Evolutionary conservation across 208 protist genomes (phyloP).

Genomic region (Acanthamoeba castellanii): DNA sequence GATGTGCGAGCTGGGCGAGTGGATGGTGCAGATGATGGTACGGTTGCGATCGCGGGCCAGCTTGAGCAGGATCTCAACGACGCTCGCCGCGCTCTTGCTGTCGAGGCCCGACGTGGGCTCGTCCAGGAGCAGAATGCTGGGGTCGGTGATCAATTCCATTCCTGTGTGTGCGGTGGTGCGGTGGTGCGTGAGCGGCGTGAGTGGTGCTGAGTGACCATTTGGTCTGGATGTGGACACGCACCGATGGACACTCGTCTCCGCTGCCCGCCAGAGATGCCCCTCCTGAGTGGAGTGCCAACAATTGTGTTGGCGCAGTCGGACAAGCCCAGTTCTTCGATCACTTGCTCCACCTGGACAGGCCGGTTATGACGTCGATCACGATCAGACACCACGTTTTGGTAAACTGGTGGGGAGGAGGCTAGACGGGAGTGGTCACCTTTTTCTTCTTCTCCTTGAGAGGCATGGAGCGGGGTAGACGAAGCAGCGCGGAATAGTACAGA

Average conservation of each 20-base stretch:
- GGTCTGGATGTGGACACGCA: background rate
- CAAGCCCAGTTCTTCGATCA: slow-evolving; percentile 77
- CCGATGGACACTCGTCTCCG: slow-evolving; percentile 83
- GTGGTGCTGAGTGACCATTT: background rate
- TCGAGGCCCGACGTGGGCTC: slow-evolving; percentile 62
- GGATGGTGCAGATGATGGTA: slow-evolving; percentile 64
- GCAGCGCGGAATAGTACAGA: slow-evolving; percentile 74
- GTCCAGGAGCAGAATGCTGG: slow-evolving; percentile 31
- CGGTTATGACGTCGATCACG: no score
- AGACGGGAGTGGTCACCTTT: background rate
- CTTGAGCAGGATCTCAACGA: slow-evolving; percentile 22
- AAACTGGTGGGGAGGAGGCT: background rate
- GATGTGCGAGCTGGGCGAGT: slow-evolving; percentile 49
- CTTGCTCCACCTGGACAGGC: slow-evolving; percentile 78
- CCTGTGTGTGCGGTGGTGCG: background rate
- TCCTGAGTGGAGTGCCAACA: slow-evolving; percentile 77
- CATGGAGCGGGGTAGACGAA: slow-evolving; percentile 74
- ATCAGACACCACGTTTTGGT: background rate
- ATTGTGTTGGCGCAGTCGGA: slow-evolving; percentile 42
- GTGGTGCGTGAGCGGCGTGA: background rate
- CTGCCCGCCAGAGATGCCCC: slow-evolving; percentile 86
- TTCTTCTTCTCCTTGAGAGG: slow-evolving; percentile 43
- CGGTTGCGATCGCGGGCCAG: background rate
- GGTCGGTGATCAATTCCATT: slow-evolving; percentile 65
- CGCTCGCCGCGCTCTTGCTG: slow-evolving; percentile 51